Percentiles rank a stretch among this genome's conserved stretches.
Conservation (phyloP, 306 rosid genomes). For the Arachis hypogaea region DNA sequence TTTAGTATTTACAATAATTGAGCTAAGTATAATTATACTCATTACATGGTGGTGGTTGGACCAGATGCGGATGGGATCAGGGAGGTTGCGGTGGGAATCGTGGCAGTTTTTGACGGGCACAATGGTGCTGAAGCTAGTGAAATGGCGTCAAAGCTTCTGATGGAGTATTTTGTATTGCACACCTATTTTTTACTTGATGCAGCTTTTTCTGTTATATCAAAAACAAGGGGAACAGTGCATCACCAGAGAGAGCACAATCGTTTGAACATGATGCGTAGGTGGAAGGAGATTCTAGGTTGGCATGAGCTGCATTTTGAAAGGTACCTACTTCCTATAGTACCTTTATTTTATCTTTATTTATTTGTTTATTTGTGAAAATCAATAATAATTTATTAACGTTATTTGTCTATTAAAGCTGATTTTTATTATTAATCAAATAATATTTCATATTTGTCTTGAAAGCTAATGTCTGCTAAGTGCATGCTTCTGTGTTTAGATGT, state of each 20-base stretch:
- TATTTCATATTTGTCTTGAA: too few relatives aligned
- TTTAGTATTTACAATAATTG: too few relatives aligned
- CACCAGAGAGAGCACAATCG: slow-evolving; percentile 48
- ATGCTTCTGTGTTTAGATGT: too few relatives aligned
- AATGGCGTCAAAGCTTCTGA: slow-evolving; percentile 80
- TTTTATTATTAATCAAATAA: too few relatives aligned
- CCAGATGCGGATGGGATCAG: slow-evolving; percentile 67
- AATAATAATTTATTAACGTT: background rate
- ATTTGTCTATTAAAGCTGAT: too few relatives aligned
- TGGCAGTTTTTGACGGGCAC: slow-evolving; percentile 95
- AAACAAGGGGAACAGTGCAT: slow-evolving; percentile 51
- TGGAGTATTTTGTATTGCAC: slow-evolving; percentile 90
- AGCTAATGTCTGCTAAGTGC: too few relatives aligned
- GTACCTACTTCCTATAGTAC: slow-evolving; percentile 41
- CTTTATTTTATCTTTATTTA: background rate
- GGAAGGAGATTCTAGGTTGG: slow-evolving; percentile 61
- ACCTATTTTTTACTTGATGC: slow-evolving; percentile 95
- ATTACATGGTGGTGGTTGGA: slow-evolving; percentile 39
- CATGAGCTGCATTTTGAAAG: slow-evolving; percentile 61
- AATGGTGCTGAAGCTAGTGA: slow-evolving; percentile 97
- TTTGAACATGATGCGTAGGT: slow-evolving; percentile 41
- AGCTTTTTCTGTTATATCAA: slow-evolving; percentile 59
- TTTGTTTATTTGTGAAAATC: background rate
- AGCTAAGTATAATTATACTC: too few relatives aligned
- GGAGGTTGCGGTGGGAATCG: slow-evolving; percentile 81